Evolutionary conservation across 257 asterid genomes (phyloP), one percentile per base, ranked within the genome.

Genomic region (Ophiorrhiza pumila): DNA sequence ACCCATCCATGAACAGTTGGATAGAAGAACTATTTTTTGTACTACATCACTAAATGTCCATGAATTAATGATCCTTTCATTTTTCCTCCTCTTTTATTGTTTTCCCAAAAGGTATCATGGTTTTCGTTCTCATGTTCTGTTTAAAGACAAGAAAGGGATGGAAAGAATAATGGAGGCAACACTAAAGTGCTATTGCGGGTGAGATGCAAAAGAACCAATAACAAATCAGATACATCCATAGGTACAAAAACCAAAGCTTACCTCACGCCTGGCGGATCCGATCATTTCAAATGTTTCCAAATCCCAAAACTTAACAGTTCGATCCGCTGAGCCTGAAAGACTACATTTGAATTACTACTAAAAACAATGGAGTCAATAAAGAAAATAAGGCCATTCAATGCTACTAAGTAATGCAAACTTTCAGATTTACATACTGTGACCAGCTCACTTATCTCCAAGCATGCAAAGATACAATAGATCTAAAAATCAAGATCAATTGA

Each of bases 201-300:
- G 45, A 35, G 47, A 34, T 5, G 13, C 42, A 45, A 43, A 29
- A 47, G 69, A 46, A 61, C 31, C 25, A 14, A 45, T 37, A 49
- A 31, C 31, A 53, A 7, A 14, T 37, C 34, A 23, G 47, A 46
- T 14, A 25, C 4, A 6, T 53, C 13, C 23, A 4, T 57, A 35
- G 22, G 29, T 45, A 22, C 23, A 68, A 64, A 70, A 59, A 32
- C 56, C 23, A 34, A 76, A 72, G 52, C 74, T 72, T 80, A 95
- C 99, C 97, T 95, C 98, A 74, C 90, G 89, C 76, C 89, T 82
- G 73, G 97, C 85, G 71, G 99, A 90, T 81, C 98, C 99, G 82
- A 92, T 95, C 96, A 95, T 85, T 88, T 95, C 99, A 82, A 95
- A 95, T 53, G 98, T 95, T 87, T 95, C 99, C 81, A 95, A 82